A percentile compares a stretch with the other conserved stretches of the same genome.
Conservation (phyloP, 2,329 filamentous ascomycete species). For the Diplodia mutila region DNA sequence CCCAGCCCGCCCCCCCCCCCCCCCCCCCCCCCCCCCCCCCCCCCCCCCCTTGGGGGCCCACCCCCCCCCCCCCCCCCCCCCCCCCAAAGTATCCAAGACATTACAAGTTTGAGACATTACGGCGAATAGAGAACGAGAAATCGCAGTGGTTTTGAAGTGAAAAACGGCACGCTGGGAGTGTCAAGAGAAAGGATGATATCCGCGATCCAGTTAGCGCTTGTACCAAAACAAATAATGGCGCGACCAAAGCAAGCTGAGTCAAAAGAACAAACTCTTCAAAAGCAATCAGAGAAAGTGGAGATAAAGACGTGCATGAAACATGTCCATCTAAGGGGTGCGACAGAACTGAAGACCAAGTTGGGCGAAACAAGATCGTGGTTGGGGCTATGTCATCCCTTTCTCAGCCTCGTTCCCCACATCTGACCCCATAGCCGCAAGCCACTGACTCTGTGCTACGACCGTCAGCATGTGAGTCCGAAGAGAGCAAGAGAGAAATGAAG, state of each 20-base stretch:
- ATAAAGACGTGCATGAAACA: background rate
- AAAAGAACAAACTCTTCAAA: slow-evolving; percentile 2
- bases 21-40: no score
- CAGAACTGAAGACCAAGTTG: background rate
- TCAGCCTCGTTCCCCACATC: background rate
- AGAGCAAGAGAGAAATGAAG: slow-evolving; percentile 6
- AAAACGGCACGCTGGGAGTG: background rate
- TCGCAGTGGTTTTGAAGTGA: background rate
- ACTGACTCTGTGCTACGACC: slow-evolving; percentile 13
- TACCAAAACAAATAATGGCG: background rate
- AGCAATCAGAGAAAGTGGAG: slow-evolving; percentile 5
- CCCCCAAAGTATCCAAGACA: slow-evolving; percentile 12
- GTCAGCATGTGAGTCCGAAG: slow-evolving; percentile 11
- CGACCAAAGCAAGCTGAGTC: slow-evolving; percentile 5
- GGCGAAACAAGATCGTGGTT: background rate
- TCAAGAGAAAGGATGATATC: background rate
- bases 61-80: no score
- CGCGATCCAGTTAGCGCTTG: background rate
- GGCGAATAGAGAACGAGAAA: background rate
- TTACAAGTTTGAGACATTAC: slow-evolving; percentile 18
- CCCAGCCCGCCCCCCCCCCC: no score
- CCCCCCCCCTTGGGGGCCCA: no score
- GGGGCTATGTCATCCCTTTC: slow-evolving; percentile 3
- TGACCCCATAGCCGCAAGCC: slow-evolving; percentile 18
- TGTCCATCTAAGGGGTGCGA: background rate